Base-by-base conservation (phyloP, 164 flowering plant genomes). In the Stephania cephalantha region DNA sequence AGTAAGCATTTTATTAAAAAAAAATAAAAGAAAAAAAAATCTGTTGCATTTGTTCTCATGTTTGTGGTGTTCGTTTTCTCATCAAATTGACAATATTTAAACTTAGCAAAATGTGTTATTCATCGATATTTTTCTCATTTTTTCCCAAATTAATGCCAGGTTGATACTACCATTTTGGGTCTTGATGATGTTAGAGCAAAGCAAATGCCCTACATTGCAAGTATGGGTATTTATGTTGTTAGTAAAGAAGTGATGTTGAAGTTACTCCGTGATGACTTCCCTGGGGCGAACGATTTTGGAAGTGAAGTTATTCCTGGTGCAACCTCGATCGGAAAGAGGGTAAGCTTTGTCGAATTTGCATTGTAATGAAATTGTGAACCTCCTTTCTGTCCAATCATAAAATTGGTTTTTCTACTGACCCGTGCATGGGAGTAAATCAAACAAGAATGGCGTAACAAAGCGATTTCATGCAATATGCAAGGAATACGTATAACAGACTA, bases 281-380 rank as follows among this genome's bases (percentile, higher is more conserved):
- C 99, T 67, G 94, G 88, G 78, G 98, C 99, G 75, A 95, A 93
- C 85, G 99, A 95, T 78, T 93, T 95, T 83, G 99, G 98, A 29
- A 91, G 99, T 85, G 98, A 95, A 88, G 94, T 95, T 63, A 95
- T 95, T 79, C 98, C 99, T 15, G 98, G 98, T 64, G 99, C 98
- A 63, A 95, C 96, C 52, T 82, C 96, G 31, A 77, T 89, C 58
- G 98, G 99, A 48, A 70, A 91, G 92, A 90, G 97, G 80, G 98
- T 95, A 84, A 68, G 89, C 64, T 65, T 73, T 45, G 4, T 50
- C 75, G 48, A 46, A 4, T 42, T 25, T 17, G 17, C 22, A 46
- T 72, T 22, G 11, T 52, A 31, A 12, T 22, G 65, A 58, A 58
- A 58, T 20, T n/a, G 22, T 46, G 42, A 31, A 29, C 55, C 30